Evolutionary conservation across 2,329 filamentous ascomycete species (phyloP).

Genomic region (Ampelomyces quisqualis): DNA sequence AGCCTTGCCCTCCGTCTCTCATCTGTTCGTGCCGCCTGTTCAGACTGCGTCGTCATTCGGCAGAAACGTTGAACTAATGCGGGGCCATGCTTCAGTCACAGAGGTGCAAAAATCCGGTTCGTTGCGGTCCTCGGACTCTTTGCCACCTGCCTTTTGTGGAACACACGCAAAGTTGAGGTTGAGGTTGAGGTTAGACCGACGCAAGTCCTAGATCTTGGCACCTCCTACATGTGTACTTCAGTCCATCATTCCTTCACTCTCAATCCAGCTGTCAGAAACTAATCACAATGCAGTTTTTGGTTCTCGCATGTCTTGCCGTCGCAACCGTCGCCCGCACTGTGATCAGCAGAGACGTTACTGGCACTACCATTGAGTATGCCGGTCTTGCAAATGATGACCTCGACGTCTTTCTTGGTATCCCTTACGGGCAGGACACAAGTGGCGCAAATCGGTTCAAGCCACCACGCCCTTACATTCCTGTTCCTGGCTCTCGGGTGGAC

Average conservation of each 20-base stretch:
- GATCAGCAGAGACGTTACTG: slow-evolving; percentile 1
- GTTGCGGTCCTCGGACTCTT: slow-evolving; percentile 1
- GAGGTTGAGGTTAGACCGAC: too few species aligned
- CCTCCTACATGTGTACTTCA: not conserved
- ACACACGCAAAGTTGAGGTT: too few species aligned
- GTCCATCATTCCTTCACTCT: not conserved
- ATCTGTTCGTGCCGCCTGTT: too few species aligned
- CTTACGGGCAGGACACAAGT: slow-evolving; percentile 51
- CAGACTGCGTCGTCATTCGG: too few species aligned
- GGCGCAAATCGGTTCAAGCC: slow-evolving; percentile 52
- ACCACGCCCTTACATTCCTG: slow-evolving; percentile 40
- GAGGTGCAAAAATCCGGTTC: not conserved
- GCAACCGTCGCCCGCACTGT: slow-evolving; percentile 5
- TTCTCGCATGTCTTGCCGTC: slow-evolving; percentile 9
- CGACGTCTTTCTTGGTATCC: slow-evolving; percentile 53
- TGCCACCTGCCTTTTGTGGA: slow-evolving; percentile 2
- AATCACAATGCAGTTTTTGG: slow-evolving; percentile 11
- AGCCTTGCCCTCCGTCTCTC: too few species aligned
- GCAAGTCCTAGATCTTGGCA: too few species aligned
- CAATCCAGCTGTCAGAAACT: not conserved
- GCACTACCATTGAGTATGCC: slow-evolving; percentile 46
- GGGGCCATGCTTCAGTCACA: too few species aligned
- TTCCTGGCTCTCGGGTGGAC: slow-evolving; percentile 39
- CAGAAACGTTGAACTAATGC: too few species aligned
- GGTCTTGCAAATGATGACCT: slow-evolving; percentile 49